Evolutionary conservation across 2,329 filamentous ascomycete species (phyloP).

Genomic region (Plectosphaerella plurivora): DNA sequence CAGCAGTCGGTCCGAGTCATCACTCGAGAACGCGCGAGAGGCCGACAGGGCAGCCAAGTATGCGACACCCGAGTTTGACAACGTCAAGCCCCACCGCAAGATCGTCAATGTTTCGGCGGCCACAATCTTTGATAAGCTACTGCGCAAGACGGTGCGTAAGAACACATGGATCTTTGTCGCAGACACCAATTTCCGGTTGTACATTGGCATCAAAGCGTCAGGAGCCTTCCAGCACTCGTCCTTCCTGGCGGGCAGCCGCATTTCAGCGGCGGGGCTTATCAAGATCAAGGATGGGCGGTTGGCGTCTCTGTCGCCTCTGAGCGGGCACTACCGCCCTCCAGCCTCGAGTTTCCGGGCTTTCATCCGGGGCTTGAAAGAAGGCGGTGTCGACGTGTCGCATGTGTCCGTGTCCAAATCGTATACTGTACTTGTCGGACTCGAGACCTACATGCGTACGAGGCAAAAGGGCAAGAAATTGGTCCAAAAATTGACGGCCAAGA

Average conservation of each 20-base stretch:
- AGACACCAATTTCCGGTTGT: slow-evolving; percentile 79
- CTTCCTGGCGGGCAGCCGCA: slow-evolving; percentile 78
- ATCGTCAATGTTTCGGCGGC: slow-evolving; percentile 63
- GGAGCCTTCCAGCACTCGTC: slow-evolving; percentile 90
- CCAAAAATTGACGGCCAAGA: slow-evolving; percentile 44
- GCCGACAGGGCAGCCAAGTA: slow-evolving; percentile 61
- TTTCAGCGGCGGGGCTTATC: slow-evolving; percentile 78
- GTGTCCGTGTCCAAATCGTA: slow-evolving; percentile 80
- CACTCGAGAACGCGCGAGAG: slow-evolving; percentile 43
- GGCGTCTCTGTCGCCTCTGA: slow-evolving; percentile 64
- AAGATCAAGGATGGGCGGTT: slow-evolving; percentile 79
- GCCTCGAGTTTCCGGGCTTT: slow-evolving; percentile 81
- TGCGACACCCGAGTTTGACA: slow-evolving; percentile 57
- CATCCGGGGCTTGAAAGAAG: slow-evolving; percentile 65
- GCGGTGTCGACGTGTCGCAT: slow-evolving; percentile 73
- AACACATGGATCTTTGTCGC: slow-evolving; percentile 94
- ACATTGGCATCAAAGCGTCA: slow-evolving; percentile 84
- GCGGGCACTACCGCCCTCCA: slow-evolving; percentile 82
- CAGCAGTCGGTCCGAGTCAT: slow-evolving; percentile 28
- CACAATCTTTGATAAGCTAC: slow-evolving; percentile 71
- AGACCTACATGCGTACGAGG: slow-evolving; percentile 70
- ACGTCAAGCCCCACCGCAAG: slow-evolving; percentile 50
- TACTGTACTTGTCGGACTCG: slow-evolving; percentile 75
- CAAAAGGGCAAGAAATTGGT: slow-evolving; percentile 55
- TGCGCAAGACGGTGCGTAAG: slow-evolving; percentile 74